These are phyloP conservation scores for Trichoderma sp. DNA, from an alignment of 2,329 filamentous ascomycete genomes.

Conservation along the genomic window DNA sequence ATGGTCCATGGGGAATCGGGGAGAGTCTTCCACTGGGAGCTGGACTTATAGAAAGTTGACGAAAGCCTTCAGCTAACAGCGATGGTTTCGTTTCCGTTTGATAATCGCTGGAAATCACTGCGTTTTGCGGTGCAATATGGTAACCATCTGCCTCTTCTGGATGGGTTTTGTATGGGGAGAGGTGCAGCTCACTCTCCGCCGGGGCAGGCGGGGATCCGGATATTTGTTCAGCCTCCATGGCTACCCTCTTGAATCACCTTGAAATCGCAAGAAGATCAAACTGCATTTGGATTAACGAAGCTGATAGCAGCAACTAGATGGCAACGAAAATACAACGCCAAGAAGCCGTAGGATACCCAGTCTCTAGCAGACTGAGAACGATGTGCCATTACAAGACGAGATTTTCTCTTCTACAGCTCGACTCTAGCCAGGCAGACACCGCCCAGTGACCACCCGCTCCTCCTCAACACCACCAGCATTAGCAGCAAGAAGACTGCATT, in stretches of 20 bases:
- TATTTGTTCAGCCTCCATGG: constrained; percentile 6
- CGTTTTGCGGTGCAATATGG: not conserved
- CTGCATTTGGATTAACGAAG: not conserved
- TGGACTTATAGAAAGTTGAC: constrained; percentile 31
- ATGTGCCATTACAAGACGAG: constrained; percentile 2
- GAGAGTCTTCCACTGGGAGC: constrained; percentile 29
- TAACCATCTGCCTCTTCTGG: constrained; percentile 5
- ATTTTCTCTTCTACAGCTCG: not conserved
- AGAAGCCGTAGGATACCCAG: not conserved
- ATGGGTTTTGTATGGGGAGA: not conserved
- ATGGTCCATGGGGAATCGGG: constrained; percentile 25
- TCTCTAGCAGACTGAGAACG: not conserved
- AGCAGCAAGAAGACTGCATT: constrained; percentile 1
- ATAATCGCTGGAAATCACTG: not conserved
- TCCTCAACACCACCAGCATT: constrained; percentile 7
- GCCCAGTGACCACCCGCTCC: constrained; percentile 4
- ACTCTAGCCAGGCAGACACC: not conserved
- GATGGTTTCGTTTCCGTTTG: constrained; percentile 15
- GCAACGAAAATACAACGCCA: not conserved
- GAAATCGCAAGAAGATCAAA: not conserved
- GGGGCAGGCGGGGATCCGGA: constrained; percentile 1
- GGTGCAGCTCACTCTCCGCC: constrained; percentile 15
- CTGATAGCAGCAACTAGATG: not conserved
- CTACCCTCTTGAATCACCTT: not conserved
- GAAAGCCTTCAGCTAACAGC: constrained; percentile 10